Evolutionary conservation across 225 moss, liverwort and hornwort genomes (phyloP), one percentile per base, ranked within the genome.

Genomic region (Thuidium tamariscinum): DNA sequence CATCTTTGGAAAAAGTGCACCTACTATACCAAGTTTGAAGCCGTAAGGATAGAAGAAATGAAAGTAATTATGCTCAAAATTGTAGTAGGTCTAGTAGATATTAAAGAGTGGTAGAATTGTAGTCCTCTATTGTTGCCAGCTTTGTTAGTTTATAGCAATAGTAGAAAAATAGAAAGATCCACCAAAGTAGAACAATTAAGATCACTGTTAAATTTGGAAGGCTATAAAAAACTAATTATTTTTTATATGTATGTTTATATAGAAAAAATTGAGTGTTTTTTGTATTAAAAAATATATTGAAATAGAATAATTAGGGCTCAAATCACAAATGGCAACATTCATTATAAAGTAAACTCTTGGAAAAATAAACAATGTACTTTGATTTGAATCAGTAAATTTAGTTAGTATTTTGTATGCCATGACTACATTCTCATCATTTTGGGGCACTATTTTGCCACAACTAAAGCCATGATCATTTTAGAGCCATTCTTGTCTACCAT

Each of bases 381-480:
- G 37, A n/a, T 26, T 77, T n/a, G 7, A 77, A 55, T n/a, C n/a
- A n/a, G n/a, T n/a, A n/a, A 7, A 14, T 55, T 26, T 37, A 37
- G 7, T 3, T 10, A 11, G 23, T 52, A 6, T 54, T 54, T 49
- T 27, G 2, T 10, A 19, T 7, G 1, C 10, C 7, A 44, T 0
- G 2, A 11, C 7, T 72, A 18, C 11, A 11, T 8, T 46, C 3
- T 46, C 4, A 11, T 30, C 3, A 46, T 32, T 48, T 48, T 32
- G 1, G 19, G 1, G 11, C 11, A 73, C 30, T 19, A 30, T 0
- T 46, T 29, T 0, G 0, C 2, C 11, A 30, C 3, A 29, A 72
- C 0, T 12, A 0, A 5, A 46, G 7, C 7, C 2, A 49, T 32
- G 13, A 32, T 1, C 0, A 0, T 3, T 19, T 32, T 11, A 1